phyloP scores from a whole-genome alignment of 306 rosid species.

The Abrus precatorius region DNA sequence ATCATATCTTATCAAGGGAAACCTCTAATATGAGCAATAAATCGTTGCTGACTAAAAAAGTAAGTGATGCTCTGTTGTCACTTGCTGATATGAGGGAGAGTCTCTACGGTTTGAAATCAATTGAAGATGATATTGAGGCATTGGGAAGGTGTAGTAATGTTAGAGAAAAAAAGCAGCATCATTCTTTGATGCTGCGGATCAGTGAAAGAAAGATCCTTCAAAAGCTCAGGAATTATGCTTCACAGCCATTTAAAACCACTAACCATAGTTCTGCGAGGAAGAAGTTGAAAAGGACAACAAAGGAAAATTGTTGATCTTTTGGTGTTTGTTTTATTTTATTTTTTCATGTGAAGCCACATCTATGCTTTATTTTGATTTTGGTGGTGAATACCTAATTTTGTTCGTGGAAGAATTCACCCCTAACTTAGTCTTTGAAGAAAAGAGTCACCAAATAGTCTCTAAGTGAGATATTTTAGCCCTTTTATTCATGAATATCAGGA shows the following conservation, averaged over 20 bases:
- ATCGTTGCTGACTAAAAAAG: slow-evolving; percentile 63
- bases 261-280: slow-evolving; percentile 52
- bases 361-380: slow-evolving; percentile 23
- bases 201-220: slow-evolving; percentile 80
- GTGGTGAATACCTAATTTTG: too few species aligned
- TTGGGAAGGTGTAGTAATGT: slow-evolving; percentile 54
- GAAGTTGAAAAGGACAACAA: slow-evolving; percentile 58
- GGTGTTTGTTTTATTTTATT: not conserved
- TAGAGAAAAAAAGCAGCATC: slow-evolving; percentile 68
- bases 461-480: too few species aligned
- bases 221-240: slow-evolving; percentile 68
- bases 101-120: slow-evolving; percentile 68
- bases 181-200: slow-evolving; percentile 75
- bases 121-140: slow-evolving; percentile 68
- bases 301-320: slow-evolving; percentile 10
- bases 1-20: slow-evolving; percentile 38
- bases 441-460: too few species aligned
- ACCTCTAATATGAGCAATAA: slow-evolving; percentile 53
- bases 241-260: slow-evolving; percentile 42
- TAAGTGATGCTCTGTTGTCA: slow-evolving; percentile 63
- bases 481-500: too few species aligned
- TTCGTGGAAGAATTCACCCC: too few species aligned
- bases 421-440: too few species aligned
- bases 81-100: slow-evolving; percentile 76
- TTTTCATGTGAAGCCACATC: not conserved